Base-by-base conservation (phyloP, 2,329 filamentous ascomycete species). In the Aspergillus sp. region DNA sequence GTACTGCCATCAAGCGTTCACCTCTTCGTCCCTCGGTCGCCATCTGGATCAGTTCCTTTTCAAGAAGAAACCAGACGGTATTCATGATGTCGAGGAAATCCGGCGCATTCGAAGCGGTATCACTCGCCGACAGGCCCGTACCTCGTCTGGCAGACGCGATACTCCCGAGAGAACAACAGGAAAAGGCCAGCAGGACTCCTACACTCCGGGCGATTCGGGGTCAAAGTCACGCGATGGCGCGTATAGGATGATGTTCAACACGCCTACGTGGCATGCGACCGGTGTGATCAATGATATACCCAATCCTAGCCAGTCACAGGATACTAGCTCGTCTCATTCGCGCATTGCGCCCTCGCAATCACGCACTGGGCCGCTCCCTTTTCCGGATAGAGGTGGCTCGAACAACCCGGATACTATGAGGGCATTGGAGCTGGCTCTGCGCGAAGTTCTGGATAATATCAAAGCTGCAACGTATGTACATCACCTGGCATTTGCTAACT, bases 41-140 rank as follows among this genome's bases (percentile, higher is more conserved):
- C 94, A 98, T 77, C 88, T 97, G 66, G 94, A 98, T 75, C 86
- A 96, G 41, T 97, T 96, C 76, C 93, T 97, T 70, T 93, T 92
- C 72, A 89, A 92, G 61, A 96, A 92, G 80, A 97, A 97, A 75
- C 92, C 94, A 1, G 94, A 98, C 77, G 93, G 93, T 53, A 80
- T 96, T 49, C 94, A 98, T 77, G 84, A 96, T 79, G 91, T 97
- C 60, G 91, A 94, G 7, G 91, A 91, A 75, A 98, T 98, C 70
- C 85, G 86, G 67, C 91, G 90, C 76, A 81, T 96, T 70, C 87
- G 94, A 56, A 91, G 91, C 48, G 85, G 87, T 62, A 96, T 98
- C 75, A 98, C 94, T 25, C 84, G 94, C 64, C 85, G 94, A 61
- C 92, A 96, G 73, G 88, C 91, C 2, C 86, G 91, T 69, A 86